Conservation (phyloP, 441 rosid genomes). For the Corymbia citriodora region DNA sequence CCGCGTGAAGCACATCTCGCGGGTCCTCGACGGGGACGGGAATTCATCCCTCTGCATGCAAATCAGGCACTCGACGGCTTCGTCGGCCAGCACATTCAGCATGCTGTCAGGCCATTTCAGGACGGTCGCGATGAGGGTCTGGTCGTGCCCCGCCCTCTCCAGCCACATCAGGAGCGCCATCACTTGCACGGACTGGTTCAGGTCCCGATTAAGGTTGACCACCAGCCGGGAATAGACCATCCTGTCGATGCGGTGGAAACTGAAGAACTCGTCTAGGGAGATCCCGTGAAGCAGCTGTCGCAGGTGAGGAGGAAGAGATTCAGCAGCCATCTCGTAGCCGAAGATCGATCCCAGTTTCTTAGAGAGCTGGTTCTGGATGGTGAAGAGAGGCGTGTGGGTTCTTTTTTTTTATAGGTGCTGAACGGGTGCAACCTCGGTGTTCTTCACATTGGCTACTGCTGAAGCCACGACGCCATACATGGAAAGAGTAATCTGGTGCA, state of each 20-base stretch:
- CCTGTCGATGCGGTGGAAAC: slow-evolving; percentile 50
- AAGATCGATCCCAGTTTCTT: background rate
- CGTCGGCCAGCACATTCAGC: slow-evolving; percentile 37
- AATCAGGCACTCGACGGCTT: slow-evolving; percentile 34
- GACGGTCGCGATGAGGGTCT: slow-evolving; percentile 17
- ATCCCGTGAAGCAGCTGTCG: background rate
- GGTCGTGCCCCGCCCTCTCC: slow-evolving; percentile 17
- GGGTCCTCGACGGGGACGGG: background rate
- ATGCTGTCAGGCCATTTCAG: slow-evolving; percentile 21
- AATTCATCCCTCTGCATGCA: slow-evolving; percentile 20
- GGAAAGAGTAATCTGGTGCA: background rate
- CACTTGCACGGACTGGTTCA: slow-evolving; percentile 36
- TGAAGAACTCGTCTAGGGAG: slow-evolving; percentile 28
- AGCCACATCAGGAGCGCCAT: slow-evolving; percentile 57
- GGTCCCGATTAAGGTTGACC: slow-evolving; percentile 30
- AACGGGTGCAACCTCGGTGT: background rate
- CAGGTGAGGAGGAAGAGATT: slow-evolving; percentile 6
- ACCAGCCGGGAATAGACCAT: slow-evolving; percentile 40
- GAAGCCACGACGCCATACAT: background rate
- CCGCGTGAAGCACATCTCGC: slow-evolving; percentile 23
- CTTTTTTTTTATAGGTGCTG: background rate
- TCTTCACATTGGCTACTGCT: background rate
- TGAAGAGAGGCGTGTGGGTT: background rate
- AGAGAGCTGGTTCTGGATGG: background rate
- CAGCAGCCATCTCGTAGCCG: background rate